Percentiles rank a stretch among this genome's conserved stretches.
Evolutionary conservation across 1,139 yeast genomes (phyloP).

Genomic region (Nakaseomyces uthaithaninus): DNA sequence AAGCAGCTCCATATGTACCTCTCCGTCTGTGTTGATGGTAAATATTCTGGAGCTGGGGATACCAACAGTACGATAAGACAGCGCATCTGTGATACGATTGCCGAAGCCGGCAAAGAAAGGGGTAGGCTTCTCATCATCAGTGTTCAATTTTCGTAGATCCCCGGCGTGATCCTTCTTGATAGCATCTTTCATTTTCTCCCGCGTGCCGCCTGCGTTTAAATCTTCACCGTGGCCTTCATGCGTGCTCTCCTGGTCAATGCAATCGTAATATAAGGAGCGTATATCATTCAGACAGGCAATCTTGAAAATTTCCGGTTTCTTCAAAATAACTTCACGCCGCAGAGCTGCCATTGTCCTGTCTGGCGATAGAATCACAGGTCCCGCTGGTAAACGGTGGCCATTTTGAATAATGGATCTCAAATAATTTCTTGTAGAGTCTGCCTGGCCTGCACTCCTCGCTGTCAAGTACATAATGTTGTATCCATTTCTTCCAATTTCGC

Average conservation of each 20-base stretch:
- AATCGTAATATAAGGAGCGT: constrained; percentile 46
- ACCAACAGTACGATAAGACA: constrained; percentile 87
- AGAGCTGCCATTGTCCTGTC: constrained; percentile 96
- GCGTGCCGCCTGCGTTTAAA: constrained; percentile 6
- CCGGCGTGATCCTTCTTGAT: constrained; percentile 8
- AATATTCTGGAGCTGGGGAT: constrained; percentile 92
- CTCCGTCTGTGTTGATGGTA: constrained; percentile 94
- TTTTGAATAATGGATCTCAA: constrained; percentile 70
- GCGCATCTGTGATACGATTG: constrained; percentile 91
- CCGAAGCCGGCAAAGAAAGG: constrained; percentile 99
- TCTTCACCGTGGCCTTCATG: constrained; percentile 11
- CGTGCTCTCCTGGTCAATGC: constrained; percentile 10
- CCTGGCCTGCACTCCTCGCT: constrained; percentile 92
- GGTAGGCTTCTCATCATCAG: constrained; percentile 23
- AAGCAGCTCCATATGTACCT: constrained; percentile 91
- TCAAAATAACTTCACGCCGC: constrained; percentile 80
- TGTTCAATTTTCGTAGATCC: constrained; percentile 7
- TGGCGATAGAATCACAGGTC: constrained; percentile 94
- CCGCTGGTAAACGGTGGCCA: constrained; percentile 65
- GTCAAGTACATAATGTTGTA: constrained; percentile 90
- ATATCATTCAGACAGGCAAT: constrained; percentile 95
- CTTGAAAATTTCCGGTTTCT: constrained; percentile 94
- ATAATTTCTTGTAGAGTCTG: constrained; percentile 86
- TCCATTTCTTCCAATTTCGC: constrained; percentile 79
- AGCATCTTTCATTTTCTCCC: constrained; percentile 10